Conservation (phyloP, 1,284 basidiomycete species). For the Pholiota adiposa region DNA sequence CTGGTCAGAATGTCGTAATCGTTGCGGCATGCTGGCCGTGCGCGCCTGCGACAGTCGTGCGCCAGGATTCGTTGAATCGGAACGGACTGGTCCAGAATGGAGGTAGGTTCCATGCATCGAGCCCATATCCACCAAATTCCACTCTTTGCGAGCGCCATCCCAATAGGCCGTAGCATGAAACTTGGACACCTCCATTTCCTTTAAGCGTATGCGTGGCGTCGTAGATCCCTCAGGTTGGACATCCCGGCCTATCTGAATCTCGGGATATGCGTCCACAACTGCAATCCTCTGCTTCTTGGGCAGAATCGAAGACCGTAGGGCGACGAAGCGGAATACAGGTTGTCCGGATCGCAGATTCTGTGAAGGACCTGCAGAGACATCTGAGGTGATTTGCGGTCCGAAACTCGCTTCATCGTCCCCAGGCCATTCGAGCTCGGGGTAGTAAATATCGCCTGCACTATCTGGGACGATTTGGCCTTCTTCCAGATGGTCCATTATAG, state of each 20-base stretch:
- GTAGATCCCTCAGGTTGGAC: slow-evolving; percentile 48
- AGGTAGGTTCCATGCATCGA: slow-evolving; percentile 80
- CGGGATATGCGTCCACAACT: slow-evolving; percentile 62
- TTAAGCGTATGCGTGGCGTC: slow-evolving; percentile 69
- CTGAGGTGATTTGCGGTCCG: background rate
- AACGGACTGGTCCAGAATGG: slow-evolving; percentile 30
- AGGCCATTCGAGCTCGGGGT: slow-evolving; percentile 62
- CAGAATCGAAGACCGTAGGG: slow-evolving; percentile 54
- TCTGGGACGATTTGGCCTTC: slow-evolving; percentile 22
- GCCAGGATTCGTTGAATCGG: slow-evolving; percentile 32
- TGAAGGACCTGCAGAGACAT: background rate
- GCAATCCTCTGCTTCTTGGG: slow-evolving; percentile 54
- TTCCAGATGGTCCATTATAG: slow-evolving; percentile 21
- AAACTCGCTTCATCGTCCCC: slow-evolving; percentile 35
- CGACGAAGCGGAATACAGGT: slow-evolving; percentile 56
- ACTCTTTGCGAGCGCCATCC: slow-evolving; percentile 59
- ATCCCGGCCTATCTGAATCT: slow-evolving; percentile 76
- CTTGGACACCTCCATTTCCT: slow-evolving; percentile 83
- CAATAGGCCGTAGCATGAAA: slow-evolving; percentile 75
- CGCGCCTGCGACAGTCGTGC: slow-evolving; percentile 64
- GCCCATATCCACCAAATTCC: slow-evolving; percentile 81
- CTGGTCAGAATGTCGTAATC: slow-evolving; percentile 63
- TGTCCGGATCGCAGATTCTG: slow-evolving; percentile 16
- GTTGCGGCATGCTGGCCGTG: slow-evolving; percentile 67
- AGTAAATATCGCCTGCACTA: slow-evolving; percentile 37